A percentile compares a stretch with the other conserved stretches of the same genome.
These are phyloP conservation scores for Paramecium caudatum DNA, from an alignment of 73 alveolate genomes.

Conservation along the genomic window DNA sequence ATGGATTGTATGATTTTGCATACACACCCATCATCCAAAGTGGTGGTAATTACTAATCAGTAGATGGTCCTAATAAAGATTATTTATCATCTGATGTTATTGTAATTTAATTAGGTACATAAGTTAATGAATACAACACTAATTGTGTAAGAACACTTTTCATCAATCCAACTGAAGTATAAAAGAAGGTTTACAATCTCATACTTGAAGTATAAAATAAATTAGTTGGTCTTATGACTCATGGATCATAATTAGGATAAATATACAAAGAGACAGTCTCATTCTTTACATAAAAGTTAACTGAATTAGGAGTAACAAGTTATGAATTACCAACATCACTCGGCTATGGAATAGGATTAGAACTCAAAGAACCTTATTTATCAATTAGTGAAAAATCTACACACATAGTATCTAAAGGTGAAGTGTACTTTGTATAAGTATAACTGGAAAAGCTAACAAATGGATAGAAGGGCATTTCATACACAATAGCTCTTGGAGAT, in stretches of 20 bases:
- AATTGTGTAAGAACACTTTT: constrained; percentile 92
- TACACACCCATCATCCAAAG: constrained; percentile 71
- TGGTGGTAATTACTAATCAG: constrained; percentile 73
- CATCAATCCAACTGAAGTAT: constrained; percentile 89
- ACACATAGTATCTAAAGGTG: constrained; percentile 76
- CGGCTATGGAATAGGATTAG: constrained; percentile 76
- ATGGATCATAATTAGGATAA: constrained; percentile 57
- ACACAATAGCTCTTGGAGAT: constrained; percentile 76
- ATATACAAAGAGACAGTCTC: constrained; percentile 73
- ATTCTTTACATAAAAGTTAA: constrained; percentile 67
- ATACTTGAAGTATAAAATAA: constrained; percentile 84
- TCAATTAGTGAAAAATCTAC: constrained; percentile 78
- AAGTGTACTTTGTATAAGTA: constrained; percentile 80
- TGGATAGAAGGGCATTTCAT: constrained; percentile 76
- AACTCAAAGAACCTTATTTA: constrained; percentile 74
- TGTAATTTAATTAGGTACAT: constrained; percentile 85
- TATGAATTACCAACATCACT: constrained; percentile 40
- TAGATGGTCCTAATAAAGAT: constrained; percentile 83
- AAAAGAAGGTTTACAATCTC: constrained; percentile 87
- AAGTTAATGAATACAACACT: constrained; percentile 93
- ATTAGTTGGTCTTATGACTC: constrained; percentile 76
- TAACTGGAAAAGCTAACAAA: constrained; percentile 74
- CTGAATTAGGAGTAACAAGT: constrained; percentile 60
- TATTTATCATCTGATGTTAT: constrained; percentile 87
- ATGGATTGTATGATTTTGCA: constrained; percentile 71